Percentiles rank a stretch among this genome's conserved stretches.
phyloP scores from a whole-genome alignment of 495 filamentous ascomycete species.

The Talaromyces proteolyticus region DNA sequence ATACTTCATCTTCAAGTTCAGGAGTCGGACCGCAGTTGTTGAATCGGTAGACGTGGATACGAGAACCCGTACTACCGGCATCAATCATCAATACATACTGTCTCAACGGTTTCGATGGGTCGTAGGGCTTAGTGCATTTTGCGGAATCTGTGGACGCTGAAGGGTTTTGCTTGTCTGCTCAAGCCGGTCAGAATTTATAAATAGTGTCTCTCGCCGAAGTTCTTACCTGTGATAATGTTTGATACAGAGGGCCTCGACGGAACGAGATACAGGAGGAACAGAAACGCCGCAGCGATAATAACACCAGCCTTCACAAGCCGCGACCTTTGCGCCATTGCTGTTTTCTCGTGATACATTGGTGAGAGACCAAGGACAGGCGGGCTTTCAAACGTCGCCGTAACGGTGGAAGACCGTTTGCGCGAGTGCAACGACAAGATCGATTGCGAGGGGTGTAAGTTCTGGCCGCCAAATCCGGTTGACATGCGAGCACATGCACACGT shows the following conservation, averaged over 20 bases:
- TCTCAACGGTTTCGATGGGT: constrained; percentile 82
- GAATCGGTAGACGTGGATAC: constrained; percentile 97
- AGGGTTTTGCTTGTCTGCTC: constrained; percentile 8
- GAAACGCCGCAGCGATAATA: constrained; percentile 65
- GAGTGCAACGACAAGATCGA: constrained; percentile 8
- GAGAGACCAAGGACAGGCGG: not conserved
- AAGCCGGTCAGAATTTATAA: too few relatives aligned
- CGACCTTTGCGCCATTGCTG: constrained; percentile 64
- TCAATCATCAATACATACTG: constrained; percentile 99
- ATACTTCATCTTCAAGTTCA: constrained; percentile 88
- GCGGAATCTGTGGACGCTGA: constrained; percentile 17
- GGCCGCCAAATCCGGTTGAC: constrained; percentile 41
- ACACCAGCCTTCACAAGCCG: constrained; percentile 79
- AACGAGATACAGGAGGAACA: constrained; percentile 70
- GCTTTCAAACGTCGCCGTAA: not conserved
- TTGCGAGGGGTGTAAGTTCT: constrained; percentile 11
- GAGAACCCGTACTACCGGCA: constrained; percentile 93
- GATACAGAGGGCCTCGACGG: constrained; percentile 41
- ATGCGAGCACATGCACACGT: constrained; percentile 30
- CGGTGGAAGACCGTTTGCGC: constrained; percentile 4
- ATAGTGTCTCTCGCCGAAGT: not conserved
- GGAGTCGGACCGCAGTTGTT: constrained; percentile 96
- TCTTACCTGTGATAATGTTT: constrained; percentile 34
- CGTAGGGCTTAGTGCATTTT: constrained; percentile 75
- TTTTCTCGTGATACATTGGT: constrained; percentile 7